Base-by-base conservation (phyloP, 2,329 filamentous ascomycete species). In the Fusarium coicis region DNA sequence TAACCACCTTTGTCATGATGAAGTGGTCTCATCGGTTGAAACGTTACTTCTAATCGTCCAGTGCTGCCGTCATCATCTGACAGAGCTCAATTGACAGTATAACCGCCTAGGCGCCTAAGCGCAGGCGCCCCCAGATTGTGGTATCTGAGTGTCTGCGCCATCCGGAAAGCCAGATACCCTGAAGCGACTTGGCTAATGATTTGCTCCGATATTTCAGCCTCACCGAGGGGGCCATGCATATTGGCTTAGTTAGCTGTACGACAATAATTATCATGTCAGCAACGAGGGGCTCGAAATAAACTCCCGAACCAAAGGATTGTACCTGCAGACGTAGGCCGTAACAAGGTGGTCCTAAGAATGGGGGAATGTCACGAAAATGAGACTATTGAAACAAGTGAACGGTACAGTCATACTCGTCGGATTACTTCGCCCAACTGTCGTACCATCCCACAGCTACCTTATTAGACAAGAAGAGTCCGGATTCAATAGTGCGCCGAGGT, bases 21-120 rank as follows among this genome's bases (percentile, higher is more conserved):
- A 19, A 46, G 32, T 37, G 28, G 32, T 47, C 39, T 26, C 30
- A 37, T 61, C 32, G 16, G 42, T 40, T 59, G 61, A 55, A 73
- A 74, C 53, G 49, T 63, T 52, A 23, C 61, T 34, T 73, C 42
- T 32, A n/a, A 63, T n/a, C n/a, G n/a, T 23, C 11, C 23, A 21
- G 28, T 36, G 28, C 39, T 34, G 28, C 32, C 16, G 26, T 37
- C 28, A 58, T 36, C 43, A 49, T 23, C 43, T 44, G 37, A 42
- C 39, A 34, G 37, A 28, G 55, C 44, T 36, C 40, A 47, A 56
- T 37, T 15, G 30, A 8, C 10, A 26, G 39, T 50, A 36, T 65
- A 68, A 66, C 73, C 73, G 73, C 66, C 26, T 71, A 66, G 54
- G 34, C 73, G 72, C 59, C 53, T 54, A 75, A 55, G 64, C 72